Evolutionary conservation across 2,329 filamentous ascomycete genomes (phyloP).

Genomic region (Akanthomyces dipterigenus): DNA sequence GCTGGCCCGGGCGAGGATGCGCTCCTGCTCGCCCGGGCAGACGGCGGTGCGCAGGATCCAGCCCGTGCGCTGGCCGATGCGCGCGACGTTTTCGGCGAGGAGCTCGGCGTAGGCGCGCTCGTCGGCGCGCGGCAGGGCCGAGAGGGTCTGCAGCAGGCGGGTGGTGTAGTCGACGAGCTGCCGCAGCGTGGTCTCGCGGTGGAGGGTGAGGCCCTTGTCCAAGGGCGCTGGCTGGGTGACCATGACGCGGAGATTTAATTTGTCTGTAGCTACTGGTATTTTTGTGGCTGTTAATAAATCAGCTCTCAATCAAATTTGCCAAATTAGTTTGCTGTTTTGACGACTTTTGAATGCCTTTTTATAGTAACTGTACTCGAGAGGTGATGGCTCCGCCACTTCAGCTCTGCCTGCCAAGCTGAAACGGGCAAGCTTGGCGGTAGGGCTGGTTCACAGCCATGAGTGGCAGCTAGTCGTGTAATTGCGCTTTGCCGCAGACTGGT

Average conservation of each 20-base stretch:
- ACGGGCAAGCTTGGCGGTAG: neutral
- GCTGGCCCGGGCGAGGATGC: neutral
- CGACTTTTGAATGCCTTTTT: neutral
- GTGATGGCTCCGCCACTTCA: neutral
- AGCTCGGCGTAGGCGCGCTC: conserved; percentile 6
- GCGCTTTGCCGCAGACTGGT: no score
- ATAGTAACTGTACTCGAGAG: neutral
- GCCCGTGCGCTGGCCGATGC: neutral
- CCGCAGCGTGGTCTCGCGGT: conserved; percentile 1
- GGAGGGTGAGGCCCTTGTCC: conserved; percentile 1
- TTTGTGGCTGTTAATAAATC: no score
- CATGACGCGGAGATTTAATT: neutral
- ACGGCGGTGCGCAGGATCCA: neutral
- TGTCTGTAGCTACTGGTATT: no score
- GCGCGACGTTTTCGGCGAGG: neutral
- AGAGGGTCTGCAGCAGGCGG: neutral
- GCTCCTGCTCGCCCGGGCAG: neutral
- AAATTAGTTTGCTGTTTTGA: neutral
- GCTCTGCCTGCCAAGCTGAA: conserved; percentile 2
- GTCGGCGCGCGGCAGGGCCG: neutral
- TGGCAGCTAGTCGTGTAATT: neutral
- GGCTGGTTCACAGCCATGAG: neutral
- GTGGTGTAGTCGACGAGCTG: neutral
- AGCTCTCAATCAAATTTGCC: no score
- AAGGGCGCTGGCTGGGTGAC: conserved; percentile 1